Evolutionary conservation across 1,139 yeast genomes (phyloP), one percentile per base, ranked within the genome.

Genomic region (Sugiyamaella japonica): DNA sequence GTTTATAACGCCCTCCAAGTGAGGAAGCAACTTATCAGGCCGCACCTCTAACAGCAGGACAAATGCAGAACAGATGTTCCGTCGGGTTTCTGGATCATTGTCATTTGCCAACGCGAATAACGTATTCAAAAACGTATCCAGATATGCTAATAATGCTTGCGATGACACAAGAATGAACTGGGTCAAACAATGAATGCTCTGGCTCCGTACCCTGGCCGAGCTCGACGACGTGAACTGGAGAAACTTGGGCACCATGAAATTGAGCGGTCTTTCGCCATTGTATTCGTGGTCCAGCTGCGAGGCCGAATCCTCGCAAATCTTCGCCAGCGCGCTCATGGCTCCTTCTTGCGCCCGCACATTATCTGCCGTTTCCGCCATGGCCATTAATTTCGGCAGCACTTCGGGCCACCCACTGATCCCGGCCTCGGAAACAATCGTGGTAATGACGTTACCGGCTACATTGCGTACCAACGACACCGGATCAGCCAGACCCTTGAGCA

Each of bases 361-460:
- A 25, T 70, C 71, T 28, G 77, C n/a, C n/a, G n/a, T 76, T 20
- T 75, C 75, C 3, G 85, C 80, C 64, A 89, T 70, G 54, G 80
- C 80, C 63, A 90, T 70, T 53, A 93, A 76, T 61, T 82, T 84
- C 0, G 87, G 84, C 32, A 93, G 73, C 23, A 86, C 78, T 44
- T 80, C 81, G 1, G 95, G 90, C 96, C 96, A 89, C 31, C 78
- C 76, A 32, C 74, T 71, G 43, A 88, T 76, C 1, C 96, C 95
- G 48, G 83, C 81, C n/a, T 82, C 76, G 7, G 86, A 77, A 63
- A 91, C 86, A 41, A 93, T 73, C 0, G 96, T 80, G 1, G 98
- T 88, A 52, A 93, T 84, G 52, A 90, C 96, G 66, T 85, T 91
- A 45, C 98, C 97, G 12, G 97, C 85, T 58, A 91, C 89, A 66